Percentiles rank a stretch among this genome's conserved stretches.
These are phyloP conservation scores for Beauveria rudraprayagi DNA, from an alignment of 2,329 filamentous ascomycete genomes.

Conservation along the genomic window DNA sequence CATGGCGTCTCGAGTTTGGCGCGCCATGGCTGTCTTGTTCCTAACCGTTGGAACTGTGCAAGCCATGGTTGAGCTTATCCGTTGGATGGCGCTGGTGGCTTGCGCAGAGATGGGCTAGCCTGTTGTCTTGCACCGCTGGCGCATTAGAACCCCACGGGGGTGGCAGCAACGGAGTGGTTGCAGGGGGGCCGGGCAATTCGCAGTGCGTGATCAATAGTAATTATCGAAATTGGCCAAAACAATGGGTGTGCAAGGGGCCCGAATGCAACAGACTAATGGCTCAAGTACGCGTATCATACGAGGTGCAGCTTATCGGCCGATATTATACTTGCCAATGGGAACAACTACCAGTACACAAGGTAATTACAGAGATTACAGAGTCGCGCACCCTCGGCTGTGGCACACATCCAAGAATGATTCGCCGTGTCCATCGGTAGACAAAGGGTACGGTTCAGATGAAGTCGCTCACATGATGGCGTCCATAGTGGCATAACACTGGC, in stretches of 20 bases:
- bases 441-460: background rate
- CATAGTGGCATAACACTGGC: background rate
- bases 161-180: background rate
- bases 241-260: background rate
- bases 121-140: background rate
- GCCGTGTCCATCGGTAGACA: background rate
- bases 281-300: background rate
- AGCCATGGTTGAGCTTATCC: conserved; percentile 13
- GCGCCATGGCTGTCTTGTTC: conserved; percentile 6
- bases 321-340: background rate
- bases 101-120: conserved; percentile 3
- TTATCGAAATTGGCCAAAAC: background rate
- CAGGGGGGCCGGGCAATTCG: conserved; percentile 3
- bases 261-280: background rate
- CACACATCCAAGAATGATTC: background rate
- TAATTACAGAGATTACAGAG: background rate
- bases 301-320: background rate
- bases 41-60: conserved; percentile 7
- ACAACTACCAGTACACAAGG: background rate
- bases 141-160: conserved; percentile 9
- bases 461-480: conserved; percentile 5
- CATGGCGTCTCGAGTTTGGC: no score
- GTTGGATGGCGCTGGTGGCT: conserved; percentile 10
- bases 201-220: background rate
- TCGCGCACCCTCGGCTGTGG: background rate